phyloP scores from a whole-genome alignment of 495 filamentous ascomycete genomes.

The Talaromyces stipitatus region DNA sequence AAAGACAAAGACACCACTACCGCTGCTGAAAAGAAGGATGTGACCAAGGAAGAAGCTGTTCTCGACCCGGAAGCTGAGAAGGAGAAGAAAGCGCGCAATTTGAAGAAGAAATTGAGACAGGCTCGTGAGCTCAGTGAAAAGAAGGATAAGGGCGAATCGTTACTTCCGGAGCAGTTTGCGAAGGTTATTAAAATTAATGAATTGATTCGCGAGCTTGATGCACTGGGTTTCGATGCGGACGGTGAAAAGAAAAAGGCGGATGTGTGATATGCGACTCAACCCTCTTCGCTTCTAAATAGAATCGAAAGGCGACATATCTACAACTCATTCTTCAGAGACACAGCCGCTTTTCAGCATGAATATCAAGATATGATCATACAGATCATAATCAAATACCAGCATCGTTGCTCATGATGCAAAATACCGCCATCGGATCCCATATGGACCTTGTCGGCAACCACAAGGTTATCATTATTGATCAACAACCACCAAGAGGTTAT shows the following conservation, averaged over 20 bases:
- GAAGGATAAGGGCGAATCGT: constrained; percentile 72
- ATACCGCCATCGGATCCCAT: neutral
- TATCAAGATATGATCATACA: neutral
- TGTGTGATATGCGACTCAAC: neutral
- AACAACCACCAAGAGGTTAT: neutral
- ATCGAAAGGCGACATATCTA: no score
- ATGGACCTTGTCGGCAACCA: neutral
- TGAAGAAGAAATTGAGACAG: constrained; percentile 95
- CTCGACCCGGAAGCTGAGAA: constrained; percentile 65
- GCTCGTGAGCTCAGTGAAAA: constrained; percentile 85
- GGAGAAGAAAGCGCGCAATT: constrained; percentile 84
- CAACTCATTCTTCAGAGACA: no score
- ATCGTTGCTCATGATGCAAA: neutral
- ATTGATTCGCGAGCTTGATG: constrained; percentile 80
- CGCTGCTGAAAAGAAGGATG: constrained; percentile 15
- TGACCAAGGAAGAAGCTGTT: constrained; percentile 19
- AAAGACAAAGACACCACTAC: constrained; percentile 28
- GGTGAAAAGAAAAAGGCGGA: constrained; percentile 39
- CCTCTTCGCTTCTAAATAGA: neutral
- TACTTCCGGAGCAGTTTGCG: constrained; percentile 92
- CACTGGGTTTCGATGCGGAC: constrained; percentile 71
- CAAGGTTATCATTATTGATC: neutral
- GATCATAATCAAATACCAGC: no score
- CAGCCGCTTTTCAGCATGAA: neutral
- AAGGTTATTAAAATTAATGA: constrained; percentile 97